Percentiles rank a stretch among this genome's conserved stretches.
These are phyloP conservation scores for Gaillardinia entomophila DNA, from an alignment of 805 yeast genomes.

Conservation along the genomic window DNA sequence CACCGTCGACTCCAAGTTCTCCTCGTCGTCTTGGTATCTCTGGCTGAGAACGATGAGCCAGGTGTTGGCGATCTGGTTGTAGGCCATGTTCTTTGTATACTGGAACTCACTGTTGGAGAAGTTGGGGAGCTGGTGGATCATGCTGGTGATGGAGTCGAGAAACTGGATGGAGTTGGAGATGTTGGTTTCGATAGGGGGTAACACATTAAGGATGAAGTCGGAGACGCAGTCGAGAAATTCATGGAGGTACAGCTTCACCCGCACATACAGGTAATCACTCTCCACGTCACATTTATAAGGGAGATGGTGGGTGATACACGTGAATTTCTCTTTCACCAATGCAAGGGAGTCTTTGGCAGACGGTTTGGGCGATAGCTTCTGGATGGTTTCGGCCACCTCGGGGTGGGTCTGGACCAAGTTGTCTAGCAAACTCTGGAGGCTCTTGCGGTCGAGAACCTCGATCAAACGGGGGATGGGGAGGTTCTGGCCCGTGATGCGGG, in stretches of 20 bases:
- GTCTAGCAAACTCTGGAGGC: conserved; percentile 48
- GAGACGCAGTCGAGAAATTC: conserved; percentile 68
- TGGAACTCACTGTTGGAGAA: conserved; percentile 55
- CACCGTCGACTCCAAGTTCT: conserved; percentile 9
- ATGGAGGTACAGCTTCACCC: conserved; percentile 62
- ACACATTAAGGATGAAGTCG: conserved; percentile 66
- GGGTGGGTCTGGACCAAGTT: conserved; percentile 57
- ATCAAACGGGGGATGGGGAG: conserved; percentile 60
- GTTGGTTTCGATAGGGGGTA: conserved; percentile 65
- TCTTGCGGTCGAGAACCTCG: conserved; percentile 58
- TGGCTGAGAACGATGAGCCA: conserved; percentile 45
- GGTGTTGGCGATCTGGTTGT: conserved; percentile 54
- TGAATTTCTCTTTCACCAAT: conserved; percentile 42
- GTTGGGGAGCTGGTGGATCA: conserved; percentile 60
- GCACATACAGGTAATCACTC: conserved; percentile 70
- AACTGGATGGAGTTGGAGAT: conserved; percentile 52
- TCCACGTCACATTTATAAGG: conserved; percentile 74
- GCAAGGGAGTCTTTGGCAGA: conserved; percentile 46
- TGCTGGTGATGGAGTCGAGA: conserved; percentile 53
- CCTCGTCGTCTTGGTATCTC: conserved; percentile 11
- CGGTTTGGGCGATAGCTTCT: conserved; percentile 52
- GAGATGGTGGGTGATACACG: conserved; percentile 41
- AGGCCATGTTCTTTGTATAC: conserved; percentile 48
- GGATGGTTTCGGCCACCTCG: conserved; percentile 48
- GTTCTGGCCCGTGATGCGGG: conserved; percentile 48